Evolutionary conservation across 2,329 filamentous ascomycete species (phyloP), one percentile per base, ranked within the genome.

Genomic region (Coleophoma crateriformis): DNA sequence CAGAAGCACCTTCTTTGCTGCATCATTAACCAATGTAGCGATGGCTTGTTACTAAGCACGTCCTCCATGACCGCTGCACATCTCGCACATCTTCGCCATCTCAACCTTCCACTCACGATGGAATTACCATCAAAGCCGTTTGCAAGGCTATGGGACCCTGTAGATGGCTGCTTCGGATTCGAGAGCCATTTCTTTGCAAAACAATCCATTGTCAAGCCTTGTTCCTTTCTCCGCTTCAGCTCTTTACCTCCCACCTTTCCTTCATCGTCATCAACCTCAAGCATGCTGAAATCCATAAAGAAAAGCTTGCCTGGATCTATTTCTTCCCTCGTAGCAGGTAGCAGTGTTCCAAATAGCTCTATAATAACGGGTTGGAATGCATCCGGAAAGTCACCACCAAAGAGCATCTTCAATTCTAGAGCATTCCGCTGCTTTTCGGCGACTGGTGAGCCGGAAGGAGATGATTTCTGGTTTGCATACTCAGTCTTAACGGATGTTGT

Each of bases 31-130:
- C 62, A 67, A 46, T 65, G 61, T 44, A 66, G 48, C n/a, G 58
- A 51, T 17, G 54, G 55, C 41, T 58, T 62, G 45, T 60, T 54
- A 33, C 53, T 59, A 34, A 60, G 45, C 19, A 63, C 56, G 57
- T 67, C 64, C 54, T 65, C 64, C 58, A 65, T 64, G 1, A 64
- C 62, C 15, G 63, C 58, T 12, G 64, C 58, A 50, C 64, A 67
- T 46, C 64, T 58, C 1, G 62, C 61, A 50, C 64, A 67, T 38
- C 64, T 58, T 46, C 63, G 60, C 64, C 64, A 66, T 41, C 56
- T 54, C 45, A 12, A 44, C 50, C 32, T 54, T 51, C 42, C 49
- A 20, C 37, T 17, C 48, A 7, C 17, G 13, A 7, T 15, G 33
- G n/a, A 10, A 35, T 15, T 34, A 40, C 17, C 39, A 33, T 37